These are phyloP conservation scores for Vitis amurensis DNA, from an alignment of 164 flowering plant species.

Conservation along the genomic window DNA sequence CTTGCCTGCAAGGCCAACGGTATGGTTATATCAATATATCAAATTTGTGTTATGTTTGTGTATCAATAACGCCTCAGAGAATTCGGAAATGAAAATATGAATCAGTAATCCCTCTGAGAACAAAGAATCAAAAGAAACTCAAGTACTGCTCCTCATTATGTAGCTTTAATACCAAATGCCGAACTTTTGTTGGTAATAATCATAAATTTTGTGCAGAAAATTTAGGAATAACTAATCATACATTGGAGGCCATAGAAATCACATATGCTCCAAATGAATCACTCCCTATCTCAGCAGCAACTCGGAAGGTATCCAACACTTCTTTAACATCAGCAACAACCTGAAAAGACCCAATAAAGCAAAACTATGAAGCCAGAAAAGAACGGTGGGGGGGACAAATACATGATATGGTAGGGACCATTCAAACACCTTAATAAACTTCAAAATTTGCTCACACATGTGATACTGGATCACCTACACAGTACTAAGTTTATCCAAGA, in stretches of 20 bases:
- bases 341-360: slow-evolving; percentile 30
- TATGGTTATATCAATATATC: too few species aligned
- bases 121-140: background rate
- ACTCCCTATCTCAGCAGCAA: slow-evolving; percentile 93
- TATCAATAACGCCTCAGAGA: too few species aligned
- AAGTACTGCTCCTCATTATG: background rate
- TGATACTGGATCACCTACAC: background rate
- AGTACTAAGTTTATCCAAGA: background rate
- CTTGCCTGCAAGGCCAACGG: slow-evolving; percentile 60
- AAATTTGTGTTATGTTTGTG: too few species aligned
- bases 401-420: background rate
- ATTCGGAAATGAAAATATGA: too few species aligned
- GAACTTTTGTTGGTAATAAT: background rate
- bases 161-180: background rate
- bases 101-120: too few species aligned
- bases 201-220: background rate
- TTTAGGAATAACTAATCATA: slow-evolving; percentile 23
- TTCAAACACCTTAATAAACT: too few species aligned
- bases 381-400: background rate
- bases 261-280: slow-evolving; percentile 97
- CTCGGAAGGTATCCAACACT: slow-evolving; percentile 93
- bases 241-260: slow-evolving; percentile 97
- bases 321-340: slow-evolving; percentile 84
- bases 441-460: too few species aligned
- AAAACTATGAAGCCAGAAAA: background rate